Evolutionary conservation across 306 rosid genomes (phyloP).

Genomic region (Benincasa hispida): DNA sequence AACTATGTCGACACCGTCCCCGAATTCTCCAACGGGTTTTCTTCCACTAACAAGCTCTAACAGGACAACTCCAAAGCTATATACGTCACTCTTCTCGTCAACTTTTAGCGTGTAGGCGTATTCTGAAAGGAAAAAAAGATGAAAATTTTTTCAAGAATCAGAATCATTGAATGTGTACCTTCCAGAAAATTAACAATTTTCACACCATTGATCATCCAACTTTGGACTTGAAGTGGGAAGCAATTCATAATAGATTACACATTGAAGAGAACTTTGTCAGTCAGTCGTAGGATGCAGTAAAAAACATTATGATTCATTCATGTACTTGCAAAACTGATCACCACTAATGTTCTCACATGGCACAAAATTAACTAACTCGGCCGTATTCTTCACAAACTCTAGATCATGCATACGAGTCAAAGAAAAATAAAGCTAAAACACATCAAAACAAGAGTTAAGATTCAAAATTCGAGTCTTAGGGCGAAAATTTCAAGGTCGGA

Average conservation of each 20-base stretch:
- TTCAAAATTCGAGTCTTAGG: neutral
- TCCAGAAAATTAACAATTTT: neutral
- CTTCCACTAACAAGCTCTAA: constrained; percentile 3
- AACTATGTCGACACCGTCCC: constrained; percentile 41
- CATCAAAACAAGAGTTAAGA: neutral
- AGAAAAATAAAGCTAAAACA: neutral
- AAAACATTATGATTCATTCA: neutral
- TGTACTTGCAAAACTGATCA: neutral
- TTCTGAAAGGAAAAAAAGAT: neutral
- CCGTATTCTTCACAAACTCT: neutral
- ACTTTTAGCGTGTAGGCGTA: constrained; percentile 3
- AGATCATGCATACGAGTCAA: neutral
- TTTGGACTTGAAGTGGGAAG: neutral
- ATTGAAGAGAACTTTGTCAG: neutral
- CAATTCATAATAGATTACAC: neutral
- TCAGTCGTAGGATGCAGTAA: neutral
- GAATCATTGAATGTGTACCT: neutral
- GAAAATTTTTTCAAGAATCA: neutral
- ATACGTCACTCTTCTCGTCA: constrained; percentile 9
- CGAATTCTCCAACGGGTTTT: neutral
- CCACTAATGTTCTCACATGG: neutral
- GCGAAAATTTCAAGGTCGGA: neutral
- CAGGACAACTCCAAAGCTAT: constrained; percentile 44
- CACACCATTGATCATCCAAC: neutral
- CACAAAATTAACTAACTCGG: neutral